These are phyloP conservation scores for Coniochaeta pulveracea DNA, from an alignment of 2,329 filamentous ascomycete genomes.

Conservation along the genomic window DNA sequence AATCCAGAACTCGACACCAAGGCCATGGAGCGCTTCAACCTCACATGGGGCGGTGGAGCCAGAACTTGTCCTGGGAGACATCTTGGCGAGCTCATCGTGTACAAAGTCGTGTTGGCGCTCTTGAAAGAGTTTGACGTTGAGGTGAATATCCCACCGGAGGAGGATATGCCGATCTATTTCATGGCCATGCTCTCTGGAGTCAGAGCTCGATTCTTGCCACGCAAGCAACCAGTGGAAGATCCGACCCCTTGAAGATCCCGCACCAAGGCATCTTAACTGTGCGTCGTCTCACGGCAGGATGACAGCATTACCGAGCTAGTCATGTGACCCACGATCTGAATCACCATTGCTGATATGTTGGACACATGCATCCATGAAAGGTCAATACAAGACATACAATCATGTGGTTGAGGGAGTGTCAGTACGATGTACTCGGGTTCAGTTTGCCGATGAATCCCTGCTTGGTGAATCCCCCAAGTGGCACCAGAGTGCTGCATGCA, in stretches of 20 bases:
- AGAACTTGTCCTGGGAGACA: slow-evolving; percentile 38
- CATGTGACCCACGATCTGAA: no score
- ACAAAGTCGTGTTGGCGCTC: slow-evolving; percentile 29
- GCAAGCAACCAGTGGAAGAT: not conserved
- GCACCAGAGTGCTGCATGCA: no score
- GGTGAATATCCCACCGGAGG: slow-evolving; percentile 24
- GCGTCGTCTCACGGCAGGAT: no score
- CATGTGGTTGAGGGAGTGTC: no score
- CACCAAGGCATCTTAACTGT: no score
- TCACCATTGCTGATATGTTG: no score
- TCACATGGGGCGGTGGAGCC: slow-evolving; percentile 40
- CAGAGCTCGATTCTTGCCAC: slow-evolving; percentile 24
- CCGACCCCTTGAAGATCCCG: not conserved
- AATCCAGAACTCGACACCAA: slow-evolving; percentile 12
- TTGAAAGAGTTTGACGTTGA: slow-evolving; percentile 32
- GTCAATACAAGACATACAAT: no score
- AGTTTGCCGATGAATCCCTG: no score
- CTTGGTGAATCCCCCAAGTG: no score
- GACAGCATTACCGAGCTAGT: no score
- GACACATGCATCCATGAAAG: no score
- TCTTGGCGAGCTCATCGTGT: slow-evolving; percentile 37
- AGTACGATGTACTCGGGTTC: no score
- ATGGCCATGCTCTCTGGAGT: slow-evolving; percentile 39
- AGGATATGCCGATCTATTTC: slow-evolving; percentile 33
- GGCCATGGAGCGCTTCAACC: slow-evolving; percentile 33